These are phyloP conservation scores for Metschnikowia gruessii DNA, from an alignment of 805 yeast genomes.

Conservation along the genomic window DNA sequence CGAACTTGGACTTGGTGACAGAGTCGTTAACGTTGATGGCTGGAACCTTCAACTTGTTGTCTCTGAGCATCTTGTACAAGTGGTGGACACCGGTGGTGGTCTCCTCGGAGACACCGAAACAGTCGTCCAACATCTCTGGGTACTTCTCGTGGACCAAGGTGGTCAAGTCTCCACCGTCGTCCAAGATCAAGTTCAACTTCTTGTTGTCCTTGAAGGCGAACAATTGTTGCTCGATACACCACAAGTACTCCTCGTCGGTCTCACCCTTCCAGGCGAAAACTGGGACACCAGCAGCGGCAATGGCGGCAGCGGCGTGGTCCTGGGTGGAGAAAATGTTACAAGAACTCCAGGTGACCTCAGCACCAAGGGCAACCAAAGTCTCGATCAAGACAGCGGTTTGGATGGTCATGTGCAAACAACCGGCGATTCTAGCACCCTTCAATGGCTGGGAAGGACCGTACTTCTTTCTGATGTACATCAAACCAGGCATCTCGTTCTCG, in stretches of 20 bases:
- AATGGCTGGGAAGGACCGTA: constrained; percentile 92
- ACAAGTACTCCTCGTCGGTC: constrained; percentile 98
- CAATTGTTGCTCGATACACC: constrained; percentile 99
- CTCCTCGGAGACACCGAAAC: constrained; percentile 97
- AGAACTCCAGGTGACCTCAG: constrained; percentile 99
- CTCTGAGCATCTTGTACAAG: constrained; percentile 92
- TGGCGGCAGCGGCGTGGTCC: constrained; percentile 99
- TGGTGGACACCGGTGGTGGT: constrained; percentile 99
- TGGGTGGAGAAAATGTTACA: constrained; percentile 99
- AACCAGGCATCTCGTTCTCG: constrained; percentile 99
- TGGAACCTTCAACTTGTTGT: constrained; percentile 89
- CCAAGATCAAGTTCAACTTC: constrained; percentile 94
- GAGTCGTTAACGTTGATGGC: constrained; percentile 99
- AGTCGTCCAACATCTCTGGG: constrained; percentile 95
- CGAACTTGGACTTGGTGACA: constrained; percentile 98
- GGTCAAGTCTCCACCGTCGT: constrained; percentile 99
- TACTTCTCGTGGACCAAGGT: constrained; percentile 93
- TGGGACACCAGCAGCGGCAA: constrained; percentile 99
- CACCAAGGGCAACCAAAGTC: constrained; percentile 96
- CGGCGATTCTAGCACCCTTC: constrained; percentile 98
- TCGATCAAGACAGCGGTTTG: constrained; percentile 99
- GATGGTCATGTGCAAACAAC: constrained; percentile 99
- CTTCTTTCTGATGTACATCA: constrained; percentile 93
- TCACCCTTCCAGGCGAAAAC: constrained; percentile 99
- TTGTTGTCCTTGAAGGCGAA: constrained; percentile 94